Base-by-base conservation (phyloP, 2,329 filamentous ascomycete species). In the Trichophyton mentagrophytes region DNA sequence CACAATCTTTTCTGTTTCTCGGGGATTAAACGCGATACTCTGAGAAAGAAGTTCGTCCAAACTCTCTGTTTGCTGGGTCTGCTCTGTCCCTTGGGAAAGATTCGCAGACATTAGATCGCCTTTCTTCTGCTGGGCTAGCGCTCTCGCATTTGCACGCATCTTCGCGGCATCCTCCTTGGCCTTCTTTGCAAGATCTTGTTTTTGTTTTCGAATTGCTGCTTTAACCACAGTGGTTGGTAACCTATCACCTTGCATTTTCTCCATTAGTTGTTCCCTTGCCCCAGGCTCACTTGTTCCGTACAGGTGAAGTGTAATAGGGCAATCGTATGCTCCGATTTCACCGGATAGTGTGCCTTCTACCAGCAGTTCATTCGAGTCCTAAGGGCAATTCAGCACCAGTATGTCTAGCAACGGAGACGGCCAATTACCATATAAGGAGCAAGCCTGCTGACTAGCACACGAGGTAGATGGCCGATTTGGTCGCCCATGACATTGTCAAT, bases 401-500 rank as follows among this genome's bases (percentile, higher is more conserved):
- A 55, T 55, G 15, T 15, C 25, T 36, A 33, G 7, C 8, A 9
- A 36, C 15, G 11, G n/a, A 15, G 13, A 15, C 11, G 5, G 4
- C 36, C 13, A 67, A 77, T 67, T 71, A 86, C 85, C 69, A 95
- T 79, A 69, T 89, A 90, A 1, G 80, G 82, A 0, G 88, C 84
- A 59, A 96, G 74, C 71, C 88, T 92, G n/a, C 78, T 75, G 0
- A 85, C 89, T 22, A 89, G 69, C 0, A 74, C 77, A 11, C 83
- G 78, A 5, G 88, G 86, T 46, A 95, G 77, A 72, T 95, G 89
- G 0, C 90, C 90, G 66, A 95, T 88, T 67, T 95, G 89, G 6
- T 73, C 71, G 15, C 83, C 81, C 68, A 87, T 81, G 13, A 91
- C 88, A 70, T 93, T 95, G 67, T 88, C 80, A 1, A 95, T 82